A percentile compares a stretch with the other conserved stretches of the same genome.
Evolutionary conservation across 1,139 yeast genomes (phyloP).

Genomic region (Saccharomyces pastorianus): DNA sequence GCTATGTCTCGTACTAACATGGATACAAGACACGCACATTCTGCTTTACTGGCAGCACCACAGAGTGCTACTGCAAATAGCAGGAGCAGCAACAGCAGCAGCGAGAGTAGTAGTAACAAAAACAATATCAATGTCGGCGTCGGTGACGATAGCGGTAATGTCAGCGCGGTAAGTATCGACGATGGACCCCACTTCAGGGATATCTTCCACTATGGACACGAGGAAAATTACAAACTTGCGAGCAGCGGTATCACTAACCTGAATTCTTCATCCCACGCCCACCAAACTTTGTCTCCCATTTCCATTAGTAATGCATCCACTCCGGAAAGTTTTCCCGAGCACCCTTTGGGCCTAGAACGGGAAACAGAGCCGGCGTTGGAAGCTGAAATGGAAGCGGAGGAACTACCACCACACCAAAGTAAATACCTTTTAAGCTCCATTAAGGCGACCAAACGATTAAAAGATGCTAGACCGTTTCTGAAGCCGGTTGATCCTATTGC

Average conservation of each 20-base stretch:
- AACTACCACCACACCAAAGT: neutral
- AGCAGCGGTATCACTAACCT: conserved; percentile 1
- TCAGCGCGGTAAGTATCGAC: conserved; percentile 1
- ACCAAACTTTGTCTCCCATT: neutral
- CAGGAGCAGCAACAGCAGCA: neutral
- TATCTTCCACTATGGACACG: neutral
- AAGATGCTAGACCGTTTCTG: conserved; percentile 86
- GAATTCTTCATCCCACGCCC: neutral
- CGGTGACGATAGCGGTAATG: neutral
- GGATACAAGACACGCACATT: neutral
- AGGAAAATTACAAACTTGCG: neutral
- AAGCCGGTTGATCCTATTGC: conserved; percentile 85
- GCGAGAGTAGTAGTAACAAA: neutral
- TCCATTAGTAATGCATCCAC: conserved; percentile 1
- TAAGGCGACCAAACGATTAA: conserved; percentile 76
- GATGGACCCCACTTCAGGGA: neutral
- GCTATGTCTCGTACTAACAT: neutral
- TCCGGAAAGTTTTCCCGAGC: conserved; percentile 1
- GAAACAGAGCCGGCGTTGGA: conserved; percentile 9
- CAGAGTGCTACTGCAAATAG: neutral
- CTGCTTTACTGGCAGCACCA: neutral
- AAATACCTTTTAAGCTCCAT: conserved; percentile 31
- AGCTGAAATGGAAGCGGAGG: conserved; percentile 5
- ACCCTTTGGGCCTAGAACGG: neutral
- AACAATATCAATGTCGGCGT: neutral